These are phyloP conservation scores for Cicer judaicum DNA, from an alignment of 306 rosid genomes.

Conservation along the genomic window DNA sequence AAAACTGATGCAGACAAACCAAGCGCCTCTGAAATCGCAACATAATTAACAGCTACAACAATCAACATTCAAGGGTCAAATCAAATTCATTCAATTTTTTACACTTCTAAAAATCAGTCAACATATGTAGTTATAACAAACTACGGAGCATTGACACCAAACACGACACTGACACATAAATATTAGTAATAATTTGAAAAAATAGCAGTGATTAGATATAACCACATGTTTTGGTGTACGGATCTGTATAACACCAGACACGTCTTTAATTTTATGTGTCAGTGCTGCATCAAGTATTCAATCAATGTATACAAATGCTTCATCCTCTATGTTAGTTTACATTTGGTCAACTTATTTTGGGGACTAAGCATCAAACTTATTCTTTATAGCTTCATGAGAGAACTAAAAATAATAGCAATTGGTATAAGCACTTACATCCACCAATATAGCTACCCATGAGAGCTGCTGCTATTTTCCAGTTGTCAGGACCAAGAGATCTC, in stretches of 20 bases:
- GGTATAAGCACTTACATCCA: slow-evolving; percentile 49
- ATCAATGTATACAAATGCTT: background rate
- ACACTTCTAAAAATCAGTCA: background rate
- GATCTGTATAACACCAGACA: too few relatives aligned
- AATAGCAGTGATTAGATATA: too few relatives aligned
- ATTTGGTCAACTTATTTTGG: background rate
- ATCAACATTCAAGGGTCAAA: slow-evolving; percentile 31
- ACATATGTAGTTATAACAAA: too few relatives aligned
- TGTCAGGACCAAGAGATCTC: slow-evolving; percentile 54
- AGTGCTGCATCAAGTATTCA: background rate
- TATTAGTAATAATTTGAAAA: too few relatives aligned
- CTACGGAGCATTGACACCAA: too few relatives aligned
- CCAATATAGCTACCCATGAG: slow-evolving; percentile 58
- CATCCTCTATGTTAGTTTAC: background rate
- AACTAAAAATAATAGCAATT: background rate
- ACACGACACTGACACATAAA: too few relatives aligned
- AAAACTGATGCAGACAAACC: slow-evolving; percentile 68
- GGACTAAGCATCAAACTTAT: background rate
- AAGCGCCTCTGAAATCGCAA: slow-evolving; percentile 75
- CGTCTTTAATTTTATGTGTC: too few relatives aligned
- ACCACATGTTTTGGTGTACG: too few relatives aligned
- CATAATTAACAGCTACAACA: slow-evolving; percentile 77
- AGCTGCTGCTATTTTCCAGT: slow-evolving; percentile 54
- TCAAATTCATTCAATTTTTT: slow-evolving; percentile 24
- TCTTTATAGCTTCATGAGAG: too few relatives aligned